Conservation (phyloP, 805 yeast genomes). For the Candida pini region DNA sequence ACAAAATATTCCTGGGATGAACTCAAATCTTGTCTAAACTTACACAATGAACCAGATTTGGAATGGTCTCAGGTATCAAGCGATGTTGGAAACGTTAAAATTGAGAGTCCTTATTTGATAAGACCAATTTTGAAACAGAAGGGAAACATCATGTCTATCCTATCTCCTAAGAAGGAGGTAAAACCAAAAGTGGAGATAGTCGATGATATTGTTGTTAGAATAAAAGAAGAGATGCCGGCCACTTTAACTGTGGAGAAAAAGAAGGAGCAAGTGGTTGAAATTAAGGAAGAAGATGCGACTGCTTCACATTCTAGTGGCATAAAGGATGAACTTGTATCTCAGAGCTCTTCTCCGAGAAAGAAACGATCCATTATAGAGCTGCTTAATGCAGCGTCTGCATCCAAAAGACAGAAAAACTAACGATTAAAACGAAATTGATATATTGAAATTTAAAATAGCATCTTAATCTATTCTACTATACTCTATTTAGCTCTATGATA, state of each 20-base stretch:
- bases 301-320: too few relatives aligned
- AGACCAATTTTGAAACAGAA: slow-evolving; percentile 8
- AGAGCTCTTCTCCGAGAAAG: too few relatives aligned
- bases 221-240: background rate
- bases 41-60: slow-evolving; percentile 32
- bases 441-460: background rate
- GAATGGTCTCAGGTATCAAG: slow-evolving; percentile 50
- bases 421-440: background rate
- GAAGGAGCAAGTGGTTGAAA: too few relatives aligned
- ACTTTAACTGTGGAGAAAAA: too few relatives aligned
- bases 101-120: slow-evolving; percentile 39
- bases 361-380: slow-evolving; percentile 1
- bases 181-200: background rate
- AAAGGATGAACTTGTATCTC: too few relatives aligned
- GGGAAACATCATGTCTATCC: background rate
- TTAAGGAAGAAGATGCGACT: too few relatives aligned
- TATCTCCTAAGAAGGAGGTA: too few relatives aligned
- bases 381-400: slow-evolving; percentile 1
- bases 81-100: slow-evolving; percentile 58
- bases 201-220: background rate
- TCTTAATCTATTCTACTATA: too few relatives aligned
- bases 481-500: too few relatives aligned
- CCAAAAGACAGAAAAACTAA: background rate
- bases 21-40: slow-evolving; percentile 36
- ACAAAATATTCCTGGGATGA: slow-evolving; percentile 32